These are phyloP conservation scores for Cajanus cajan DNA, from an alignment of 306 rosid genomes.

Conservation along the genomic window DNA sequence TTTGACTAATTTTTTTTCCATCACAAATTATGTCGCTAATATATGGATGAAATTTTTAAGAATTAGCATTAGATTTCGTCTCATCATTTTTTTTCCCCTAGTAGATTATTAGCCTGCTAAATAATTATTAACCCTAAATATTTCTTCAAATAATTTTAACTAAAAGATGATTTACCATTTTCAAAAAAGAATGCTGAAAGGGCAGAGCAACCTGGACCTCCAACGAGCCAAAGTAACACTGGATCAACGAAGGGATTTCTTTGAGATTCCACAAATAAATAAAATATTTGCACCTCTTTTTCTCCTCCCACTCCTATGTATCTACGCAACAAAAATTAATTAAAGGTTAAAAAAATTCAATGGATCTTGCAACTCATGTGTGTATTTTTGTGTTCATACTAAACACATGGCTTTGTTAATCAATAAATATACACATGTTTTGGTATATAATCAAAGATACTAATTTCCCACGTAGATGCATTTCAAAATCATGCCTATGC, in stretches of 20 bases:
- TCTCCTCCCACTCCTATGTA: constrained; percentile 6
- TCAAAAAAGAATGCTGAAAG: constrained; percentile 4
- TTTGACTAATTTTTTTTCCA: too few relatives aligned
- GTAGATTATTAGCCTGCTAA: not conserved
- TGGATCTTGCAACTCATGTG: not conserved
- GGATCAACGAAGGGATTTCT: not conserved
- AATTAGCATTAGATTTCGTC: not conserved
- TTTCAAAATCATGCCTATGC: too few relatives aligned
- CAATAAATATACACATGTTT: not conserved
- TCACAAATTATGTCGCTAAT: too few relatives aligned
- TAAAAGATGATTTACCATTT: constrained; percentile 10
- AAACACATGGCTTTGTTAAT: not conserved
- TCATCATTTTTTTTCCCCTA: too few relatives aligned
- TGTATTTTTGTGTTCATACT: not conserved
- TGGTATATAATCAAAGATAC: not conserved
- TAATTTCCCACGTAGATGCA: not conserved
- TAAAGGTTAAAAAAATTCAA: not conserved
- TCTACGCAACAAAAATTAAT: not conserved
- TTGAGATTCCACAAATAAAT: not conserved
- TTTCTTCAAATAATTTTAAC: not conserved
- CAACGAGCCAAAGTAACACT: not conserved
- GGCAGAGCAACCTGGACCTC: constrained; percentile 21
- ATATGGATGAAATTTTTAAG: too few relatives aligned
- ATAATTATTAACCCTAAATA: not conserved
- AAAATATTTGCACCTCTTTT: not conserved